These are phyloP conservation scores for Rhizophagus clarus DNA, from an alignment of 192 early-diverging fungal genomes.

Conservation along the genomic window DNA sequence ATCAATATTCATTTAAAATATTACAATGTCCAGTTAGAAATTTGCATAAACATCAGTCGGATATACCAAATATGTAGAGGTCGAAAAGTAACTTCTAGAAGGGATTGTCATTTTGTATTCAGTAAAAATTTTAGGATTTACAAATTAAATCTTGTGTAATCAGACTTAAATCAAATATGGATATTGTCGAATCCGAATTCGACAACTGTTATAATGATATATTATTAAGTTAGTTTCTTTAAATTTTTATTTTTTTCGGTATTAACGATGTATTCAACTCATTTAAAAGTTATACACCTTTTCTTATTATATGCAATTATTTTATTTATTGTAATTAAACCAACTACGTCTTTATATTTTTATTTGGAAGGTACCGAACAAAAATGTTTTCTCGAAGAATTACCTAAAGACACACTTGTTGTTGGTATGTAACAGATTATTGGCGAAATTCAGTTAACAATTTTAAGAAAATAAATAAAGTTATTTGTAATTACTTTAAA, in stretches of 20 bases:
- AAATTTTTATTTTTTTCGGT: not conserved
- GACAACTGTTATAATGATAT: not conserved
- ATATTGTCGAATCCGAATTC: not conserved
- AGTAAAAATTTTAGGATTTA: no score
- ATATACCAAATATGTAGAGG: no score
- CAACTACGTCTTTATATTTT: slow-evolving; percentile 69
- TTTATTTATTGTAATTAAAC: not conserved
- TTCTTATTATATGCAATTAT: not conserved
- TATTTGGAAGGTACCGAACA: slow-evolving; percentile 87
- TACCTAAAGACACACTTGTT: slow-evolving; percentile 86
- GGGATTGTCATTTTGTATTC: no score
- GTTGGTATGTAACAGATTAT: slow-evolving; percentile 54
- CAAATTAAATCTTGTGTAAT: no score
- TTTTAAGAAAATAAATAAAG: no score
- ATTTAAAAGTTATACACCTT: not conserved
- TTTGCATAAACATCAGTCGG: no score
- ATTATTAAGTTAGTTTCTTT: not conserved
- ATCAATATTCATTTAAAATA: no score
- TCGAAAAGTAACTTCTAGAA: no score
- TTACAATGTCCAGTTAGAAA: no score
- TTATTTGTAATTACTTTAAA: no score
- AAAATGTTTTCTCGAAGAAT: slow-evolving; percentile 94
- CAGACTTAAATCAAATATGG: no score
- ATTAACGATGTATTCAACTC: not conserved
- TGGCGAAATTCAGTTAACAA: not conserved